Conservation (phyloP, 768 basidiomycete genomes). For the Baorangia bicolor region DNA sequence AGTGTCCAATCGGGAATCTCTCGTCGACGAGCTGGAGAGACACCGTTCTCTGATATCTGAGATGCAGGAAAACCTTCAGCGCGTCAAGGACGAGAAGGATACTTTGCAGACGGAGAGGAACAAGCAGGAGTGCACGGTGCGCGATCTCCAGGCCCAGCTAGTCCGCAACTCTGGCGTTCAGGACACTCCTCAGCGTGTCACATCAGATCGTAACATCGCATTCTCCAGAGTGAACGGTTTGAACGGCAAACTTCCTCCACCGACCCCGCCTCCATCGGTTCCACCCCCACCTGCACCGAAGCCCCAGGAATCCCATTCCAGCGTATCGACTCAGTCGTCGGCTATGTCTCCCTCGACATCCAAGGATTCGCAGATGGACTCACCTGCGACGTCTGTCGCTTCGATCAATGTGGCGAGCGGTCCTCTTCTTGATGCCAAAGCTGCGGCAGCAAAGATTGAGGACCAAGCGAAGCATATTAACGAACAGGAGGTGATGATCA, state of each 20-base stretch:
- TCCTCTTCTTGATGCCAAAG: constrained; percentile 53
- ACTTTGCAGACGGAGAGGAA: constrained; percentile 68
- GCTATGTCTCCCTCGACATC: constrained; percentile 56
- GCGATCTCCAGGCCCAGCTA: constrained; percentile 76
- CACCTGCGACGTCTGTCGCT: constrained; percentile 60
- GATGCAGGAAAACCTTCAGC: constrained; percentile 73
- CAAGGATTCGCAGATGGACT: constrained; percentile 70
- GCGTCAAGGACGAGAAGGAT: constrained; percentile 82
- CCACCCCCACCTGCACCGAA: constrained; percentile 80
- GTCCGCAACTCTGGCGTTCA: constrained; percentile 47
- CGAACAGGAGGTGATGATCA: constrained; percentile 89
- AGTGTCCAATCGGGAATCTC: constrained; percentile 70
- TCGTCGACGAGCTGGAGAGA: constrained; percentile 72
- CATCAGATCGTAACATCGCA: constrained; percentile 50
- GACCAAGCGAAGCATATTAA: constrained; percentile 73
- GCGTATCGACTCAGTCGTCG: constrained; percentile 62
- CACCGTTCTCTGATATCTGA: constrained; percentile 77
- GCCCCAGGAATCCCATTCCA: constrained; percentile 49
- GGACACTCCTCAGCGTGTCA: constrained; percentile 49
- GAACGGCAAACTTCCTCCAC: constrained; percentile 79
- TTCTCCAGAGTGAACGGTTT: constrained; percentile 61
- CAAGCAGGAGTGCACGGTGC: constrained; percentile 64
- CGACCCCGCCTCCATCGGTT: constrained; percentile 77
- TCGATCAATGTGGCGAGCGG: constrained; percentile 39
- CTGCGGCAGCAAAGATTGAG: constrained; percentile 53